Conservation (phyloP, 805 yeast species). For the Naumovozyma dairenensis region DNA sequence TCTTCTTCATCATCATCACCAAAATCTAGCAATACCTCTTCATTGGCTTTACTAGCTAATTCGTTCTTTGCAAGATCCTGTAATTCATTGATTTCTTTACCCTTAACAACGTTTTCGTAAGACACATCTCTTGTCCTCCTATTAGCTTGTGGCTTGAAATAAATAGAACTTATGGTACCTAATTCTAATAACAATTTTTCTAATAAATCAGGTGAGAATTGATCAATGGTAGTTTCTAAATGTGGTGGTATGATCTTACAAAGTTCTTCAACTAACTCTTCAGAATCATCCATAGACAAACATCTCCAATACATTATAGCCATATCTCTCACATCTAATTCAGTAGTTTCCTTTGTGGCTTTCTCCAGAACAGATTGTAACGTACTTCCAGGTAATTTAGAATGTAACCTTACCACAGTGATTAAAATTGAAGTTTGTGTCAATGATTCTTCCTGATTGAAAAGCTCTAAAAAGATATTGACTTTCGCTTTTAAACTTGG, state of each 20-base stretch:
- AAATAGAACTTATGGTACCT: conserved; percentile 79
- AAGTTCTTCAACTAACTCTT: conserved; percentile 17
- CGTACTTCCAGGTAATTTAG: conserved; percentile 34
- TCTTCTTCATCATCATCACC: conserved; percentile 48
- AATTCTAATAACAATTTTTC: conserved; percentile 64
- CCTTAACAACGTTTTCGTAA: conserved; percentile 29
- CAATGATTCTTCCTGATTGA: conserved; percentile 47
- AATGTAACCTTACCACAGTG: conserved; percentile 49
- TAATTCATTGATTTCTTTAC: conserved; percentile 65
- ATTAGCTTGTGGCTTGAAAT: conserved; percentile 73
- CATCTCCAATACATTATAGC: conserved; percentile 76
- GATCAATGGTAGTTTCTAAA: conserved; percentile 61
- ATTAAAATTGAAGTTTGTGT: conserved; percentile 54
- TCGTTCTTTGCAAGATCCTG: conserved; percentile 70
- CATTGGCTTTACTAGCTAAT: conserved; percentile 50
- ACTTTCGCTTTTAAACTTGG: conserved; percentile 42
- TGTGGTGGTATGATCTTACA: conserved; percentile 47
- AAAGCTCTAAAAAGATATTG: conserved; percentile 38
- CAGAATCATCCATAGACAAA: conserved; percentile 37
- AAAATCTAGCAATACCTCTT: conserved; percentile 78
- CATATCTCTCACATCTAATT: conserved; percentile 71
- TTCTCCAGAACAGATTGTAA: conserved; percentile 52
- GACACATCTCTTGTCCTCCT: conserved; percentile 33
- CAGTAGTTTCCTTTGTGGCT: conserved; percentile 57
- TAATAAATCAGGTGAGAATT: conserved; percentile 58